Conservation (phyloP, 495 filamentous ascomycete species). For the Apodospora peruviana region DNA sequence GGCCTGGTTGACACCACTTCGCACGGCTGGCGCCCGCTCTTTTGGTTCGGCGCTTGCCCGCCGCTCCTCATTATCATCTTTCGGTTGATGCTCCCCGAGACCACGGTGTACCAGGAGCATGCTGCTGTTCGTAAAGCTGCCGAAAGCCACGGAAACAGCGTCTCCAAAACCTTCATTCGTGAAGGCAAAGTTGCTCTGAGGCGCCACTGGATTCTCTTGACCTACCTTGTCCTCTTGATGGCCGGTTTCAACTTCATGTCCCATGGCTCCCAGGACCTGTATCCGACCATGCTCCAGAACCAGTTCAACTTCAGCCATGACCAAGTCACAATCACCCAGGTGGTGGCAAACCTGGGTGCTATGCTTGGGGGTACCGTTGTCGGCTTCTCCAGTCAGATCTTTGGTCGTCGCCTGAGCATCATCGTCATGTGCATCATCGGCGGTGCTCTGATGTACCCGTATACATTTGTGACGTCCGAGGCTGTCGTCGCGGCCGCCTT, state of each 20-base stretch:
- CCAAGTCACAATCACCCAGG: slow-evolving; percentile 75
- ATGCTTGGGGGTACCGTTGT: slow-evolving; percentile 70
- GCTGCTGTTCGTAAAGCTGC: slow-evolving; percentile 46
- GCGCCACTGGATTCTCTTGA: slow-evolving; percentile 71
- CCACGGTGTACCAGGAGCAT: slow-evolving; percentile 58
- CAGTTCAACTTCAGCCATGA: slow-evolving; percentile 69
- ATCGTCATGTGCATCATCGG: slow-evolving; percentile 72
- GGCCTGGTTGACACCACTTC: slow-evolving; percentile 65
- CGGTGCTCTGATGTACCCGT: slow-evolving; percentile 75
- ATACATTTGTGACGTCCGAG: slow-evolving; percentile 58
- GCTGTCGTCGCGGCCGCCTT: slow-evolving; percentile 76
- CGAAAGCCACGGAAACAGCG: slow-evolving; percentile 31
- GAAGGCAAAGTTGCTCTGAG: slow-evolving; percentile 74
- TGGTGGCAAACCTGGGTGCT: slow-evolving; percentile 79
- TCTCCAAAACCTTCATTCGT: slow-evolving; percentile 57
- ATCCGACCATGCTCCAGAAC: slow-evolving; percentile 75
- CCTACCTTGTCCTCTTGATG: slow-evolving; percentile 82
- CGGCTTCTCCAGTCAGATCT: slow-evolving; percentile 74
- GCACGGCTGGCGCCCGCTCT: slow-evolving; percentile 75
- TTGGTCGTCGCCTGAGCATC: slow-evolving; percentile 77
- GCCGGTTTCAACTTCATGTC: slow-evolving; percentile 93
- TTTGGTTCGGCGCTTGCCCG: slow-evolving; percentile 78
- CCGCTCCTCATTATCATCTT: slow-evolving; percentile 77
- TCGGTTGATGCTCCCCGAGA: slow-evolving; percentile 74
- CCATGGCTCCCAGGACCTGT: slow-evolving; percentile 87